Conservation (phyloP, 2,329 filamentous ascomycete species). For the Beauveria scarabaeidicola region DNA sequence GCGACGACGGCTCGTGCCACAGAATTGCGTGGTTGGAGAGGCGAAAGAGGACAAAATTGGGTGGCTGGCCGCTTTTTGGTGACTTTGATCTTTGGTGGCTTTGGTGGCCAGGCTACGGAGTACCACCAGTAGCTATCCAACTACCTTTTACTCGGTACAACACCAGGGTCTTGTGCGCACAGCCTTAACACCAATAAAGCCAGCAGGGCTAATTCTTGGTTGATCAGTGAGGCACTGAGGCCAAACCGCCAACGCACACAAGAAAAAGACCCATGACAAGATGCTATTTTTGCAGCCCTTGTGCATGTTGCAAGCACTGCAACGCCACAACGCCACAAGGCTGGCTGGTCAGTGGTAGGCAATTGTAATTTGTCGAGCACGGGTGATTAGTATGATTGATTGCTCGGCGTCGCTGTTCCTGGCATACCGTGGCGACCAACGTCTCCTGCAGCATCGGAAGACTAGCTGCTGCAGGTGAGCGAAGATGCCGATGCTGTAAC, state of each 20-base stretch:
- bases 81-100: background rate
- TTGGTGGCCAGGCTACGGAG: background rate
- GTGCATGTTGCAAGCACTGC: background rate
- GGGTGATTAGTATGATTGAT: background rate
- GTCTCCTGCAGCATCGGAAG: constrained; percentile 8
- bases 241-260: constrained; percentile 7
- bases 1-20: background rate
- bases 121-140: too few species aligned
- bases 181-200: background rate
- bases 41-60: background rate
- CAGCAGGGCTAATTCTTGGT: constrained; percentile 7
- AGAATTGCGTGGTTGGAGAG: background rate
- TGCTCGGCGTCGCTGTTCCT: constrained; percentile 7
- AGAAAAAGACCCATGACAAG: background rate
- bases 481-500: background rate
- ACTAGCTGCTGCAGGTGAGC: background rate
- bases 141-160: background rate
- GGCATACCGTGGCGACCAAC: background rate
- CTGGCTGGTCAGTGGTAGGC: background rate
- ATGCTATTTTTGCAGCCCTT: constrained; percentile 7
- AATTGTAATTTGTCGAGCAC: background rate
- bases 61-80: constrained; percentile 5
- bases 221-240: too few species aligned
- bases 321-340: background rate
- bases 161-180: background rate